Evolutionary conservation across 768 basidiomycete genomes (phyloP), one percentile per base, ranked within the genome.

Genomic region (Collybia nuda): DNA sequence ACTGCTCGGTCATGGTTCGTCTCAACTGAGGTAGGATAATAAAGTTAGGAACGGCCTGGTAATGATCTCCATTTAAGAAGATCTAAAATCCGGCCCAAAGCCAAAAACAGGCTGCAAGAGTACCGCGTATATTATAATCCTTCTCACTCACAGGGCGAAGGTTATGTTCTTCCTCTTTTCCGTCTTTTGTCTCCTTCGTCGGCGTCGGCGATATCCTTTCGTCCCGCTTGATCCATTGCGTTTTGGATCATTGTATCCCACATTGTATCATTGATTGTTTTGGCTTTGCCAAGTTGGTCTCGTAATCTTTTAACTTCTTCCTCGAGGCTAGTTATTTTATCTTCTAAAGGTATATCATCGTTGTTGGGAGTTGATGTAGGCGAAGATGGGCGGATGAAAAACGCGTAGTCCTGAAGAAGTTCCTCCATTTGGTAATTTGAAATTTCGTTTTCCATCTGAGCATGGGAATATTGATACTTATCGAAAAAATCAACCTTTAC

Each of bases 191-290:
- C 65, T 21, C 35, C 53, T 21, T 60, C 60, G 14, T 26, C 45
- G 21, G 37, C 57, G 19, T 51, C 51, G 8, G 41, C 55, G 17
- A 57, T 56, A 24, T 52, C 53, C 26, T 60, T 58, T 28, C 55
- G 53, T 56, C 69, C 64, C 9, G 62, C 66, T 40, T 71, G 68
- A n/a, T 66, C 62, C 2, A 87, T 68, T 12, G 85, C 67, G 40
- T 71, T 78, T 56, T 88, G 84, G 23, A 95, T 88, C 1, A 93
- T 80, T 2, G 78, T 81, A 56, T 90, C 87, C 95, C 95, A 97
- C 87, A 97, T 96, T 46, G 80, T 77, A 61, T 97, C 93, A 59
- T 97, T 98, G 52, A 97, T 77, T n/a, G 86, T 82, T 62, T 93
- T 92, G 4, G 95, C 95, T 63, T 84, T 86, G 22, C 82, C 81